Evolutionary conservation across 371 early-diverging fungal species (phyloP).

Genomic region (Mortierella sp.): DNA sequence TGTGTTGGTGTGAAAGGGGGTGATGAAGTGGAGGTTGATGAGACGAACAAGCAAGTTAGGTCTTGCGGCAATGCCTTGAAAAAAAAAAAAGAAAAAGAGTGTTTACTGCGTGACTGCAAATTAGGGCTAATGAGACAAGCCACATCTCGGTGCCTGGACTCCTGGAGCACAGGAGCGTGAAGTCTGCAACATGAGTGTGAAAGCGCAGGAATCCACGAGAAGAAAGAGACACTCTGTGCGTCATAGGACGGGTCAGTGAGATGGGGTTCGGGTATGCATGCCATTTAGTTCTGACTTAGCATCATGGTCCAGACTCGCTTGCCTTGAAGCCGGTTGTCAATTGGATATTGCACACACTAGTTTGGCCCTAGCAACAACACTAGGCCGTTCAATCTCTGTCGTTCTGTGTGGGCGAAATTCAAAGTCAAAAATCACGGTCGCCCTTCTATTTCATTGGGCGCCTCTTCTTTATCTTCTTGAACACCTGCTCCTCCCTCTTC

Average conservation of each 20-base stretch:
- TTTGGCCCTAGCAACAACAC: neutral
- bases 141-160: slow-evolving; percentile 4
- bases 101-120: slow-evolving; percentile 23
- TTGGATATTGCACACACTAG: neutral
- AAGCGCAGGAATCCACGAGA: neutral
- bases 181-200: neutral
- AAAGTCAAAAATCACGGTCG: neutral
- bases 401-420: slow-evolving; percentile 3
- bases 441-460: neutral
- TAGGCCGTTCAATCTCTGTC: neutral
- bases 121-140: neutral
- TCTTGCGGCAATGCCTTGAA: neutral
- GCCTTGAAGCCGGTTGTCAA: neutral
- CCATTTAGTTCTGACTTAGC: neutral
- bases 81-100: slow-evolving; percentile 13
- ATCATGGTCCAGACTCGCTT: neutral
- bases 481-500: neutral
- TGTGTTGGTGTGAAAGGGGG: slow-evolving; percentile 4
- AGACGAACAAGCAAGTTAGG: neutral
- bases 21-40: neutral
- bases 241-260: neutral
- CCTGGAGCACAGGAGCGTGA: neutral
- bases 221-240: neutral
- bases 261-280: neutral
- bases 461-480: neutral